Percentiles rank a stretch among this genome's conserved stretches.
phyloP scores from a whole-genome alignment of 192 early-diverging fungal genomes.

The Coemansia reversa region DNA sequence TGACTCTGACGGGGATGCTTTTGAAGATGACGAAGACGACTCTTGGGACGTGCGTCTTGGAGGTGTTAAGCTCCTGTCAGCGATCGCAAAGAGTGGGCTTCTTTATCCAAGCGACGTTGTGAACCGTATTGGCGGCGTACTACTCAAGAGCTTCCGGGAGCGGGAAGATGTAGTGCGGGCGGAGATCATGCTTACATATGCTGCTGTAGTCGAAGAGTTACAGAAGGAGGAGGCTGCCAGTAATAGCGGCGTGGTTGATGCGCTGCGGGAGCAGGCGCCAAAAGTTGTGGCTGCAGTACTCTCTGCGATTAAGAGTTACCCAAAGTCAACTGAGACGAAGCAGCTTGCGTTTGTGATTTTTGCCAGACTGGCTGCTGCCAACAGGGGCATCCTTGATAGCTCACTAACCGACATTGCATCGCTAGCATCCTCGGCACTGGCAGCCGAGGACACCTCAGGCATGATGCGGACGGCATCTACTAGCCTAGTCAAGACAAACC shows the following conservation, averaged over 20 bases:
- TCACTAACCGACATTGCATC: too few species aligned
- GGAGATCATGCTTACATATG: constrained; percentile 37
- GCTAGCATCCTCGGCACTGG: too few species aligned
- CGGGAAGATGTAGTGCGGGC: constrained; percentile 48
- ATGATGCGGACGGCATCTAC: too few species aligned
- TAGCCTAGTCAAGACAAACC: too few species aligned
- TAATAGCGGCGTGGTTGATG: constrained; percentile 1
- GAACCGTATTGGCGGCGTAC: constrained; percentile 20
- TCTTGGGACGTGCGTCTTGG: constrained; percentile 45
- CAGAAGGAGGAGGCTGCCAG: neutral
- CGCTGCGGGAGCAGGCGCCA: constrained; percentile 27
- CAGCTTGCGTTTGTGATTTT: constrained; percentile 47
- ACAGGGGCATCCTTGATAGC: too few species aligned
- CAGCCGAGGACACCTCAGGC: too few species aligned
- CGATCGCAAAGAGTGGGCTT: constrained; percentile 31
- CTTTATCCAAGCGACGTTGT: constrained; percentile 12
- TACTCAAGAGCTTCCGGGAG: constrained; percentile 36
- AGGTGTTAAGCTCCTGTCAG: constrained; percentile 42
- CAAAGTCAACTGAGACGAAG: constrained; percentile 44
- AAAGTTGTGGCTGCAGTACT: constrained; percentile 22
- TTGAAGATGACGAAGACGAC: constrained; percentile 47
- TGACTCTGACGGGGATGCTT: constrained; percentile 34
- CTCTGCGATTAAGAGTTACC: constrained; percentile 28
- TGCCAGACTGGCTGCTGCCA: constrained; percentile 17
- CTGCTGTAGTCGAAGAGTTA: constrained; percentile 18